Conservation (phyloP, 73 alveolate species). For the Strombidium stylifer region DNA sequence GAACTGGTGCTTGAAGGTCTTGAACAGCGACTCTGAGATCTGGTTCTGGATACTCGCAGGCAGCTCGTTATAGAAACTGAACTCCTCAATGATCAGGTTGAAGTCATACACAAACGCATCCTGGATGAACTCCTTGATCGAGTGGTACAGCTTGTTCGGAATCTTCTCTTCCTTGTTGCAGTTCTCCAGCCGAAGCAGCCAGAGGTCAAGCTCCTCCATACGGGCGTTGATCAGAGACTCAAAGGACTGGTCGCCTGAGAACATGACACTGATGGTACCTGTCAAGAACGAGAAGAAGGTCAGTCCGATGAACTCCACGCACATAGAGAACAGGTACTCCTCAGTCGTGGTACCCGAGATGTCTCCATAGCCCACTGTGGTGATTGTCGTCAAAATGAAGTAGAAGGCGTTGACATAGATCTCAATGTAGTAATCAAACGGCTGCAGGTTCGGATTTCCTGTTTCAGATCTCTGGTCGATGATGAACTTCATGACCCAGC, state of each 20-base stretch:
- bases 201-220: not conserved
- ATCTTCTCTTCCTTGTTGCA: not conserved
- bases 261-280: not conserved
- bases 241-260: not conserved
- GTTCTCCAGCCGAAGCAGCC: not conserved
- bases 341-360: not conserved
- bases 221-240: not conserved
- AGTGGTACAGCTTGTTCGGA: not conserved
- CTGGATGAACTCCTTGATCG: not conserved
- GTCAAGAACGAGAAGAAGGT: not conserved
- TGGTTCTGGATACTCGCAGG: not conserved
- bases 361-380: constrained; percentile 73
- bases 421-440: too few species aligned
- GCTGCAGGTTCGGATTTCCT: too few species aligned
- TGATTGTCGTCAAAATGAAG: constrained; percentile 47
- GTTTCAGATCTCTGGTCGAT: too few species aligned
- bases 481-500: too few species aligned
- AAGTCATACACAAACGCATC: not conserved
- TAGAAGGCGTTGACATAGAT: constrained; percentile 51
- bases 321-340: not conserved
- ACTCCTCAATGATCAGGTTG: constrained; percentile 1
- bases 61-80: not conserved
- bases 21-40: not conserved
- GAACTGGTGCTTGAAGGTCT: not conserved
- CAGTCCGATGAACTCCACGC: not conserved